Evolutionary conservation across 2,329 filamentous ascomycete species (phyloP), one percentile per base, ranked within the genome.

Genomic region (Myotisia sp.): DNA sequence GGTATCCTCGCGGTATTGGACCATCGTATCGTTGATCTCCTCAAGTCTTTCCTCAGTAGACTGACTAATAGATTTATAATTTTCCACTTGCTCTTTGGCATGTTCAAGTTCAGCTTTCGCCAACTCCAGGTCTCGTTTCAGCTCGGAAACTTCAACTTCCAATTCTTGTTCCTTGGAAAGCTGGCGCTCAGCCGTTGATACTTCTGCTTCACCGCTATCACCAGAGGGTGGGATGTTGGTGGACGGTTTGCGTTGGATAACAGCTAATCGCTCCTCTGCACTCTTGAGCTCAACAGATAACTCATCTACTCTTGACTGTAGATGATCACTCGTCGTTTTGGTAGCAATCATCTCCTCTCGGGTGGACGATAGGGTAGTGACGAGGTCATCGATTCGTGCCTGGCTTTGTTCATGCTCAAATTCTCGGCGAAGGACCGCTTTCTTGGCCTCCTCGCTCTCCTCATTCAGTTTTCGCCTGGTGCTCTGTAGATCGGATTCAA

Each of bases 381-480:
- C 79, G 29, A 98, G 71, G 49, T 95, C 87, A 45, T 98, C 87
- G 40, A 95, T 90, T 33, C 86, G 76, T 56, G 85, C 90, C 54
- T 93, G 84, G 33, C 72, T 76, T 53, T 95, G 84, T 44, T 84
- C 79, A 26, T 79, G 73, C 41, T 98, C 90, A 42, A 82, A 94
- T 50, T 95, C 87, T 48, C 92, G 85, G 37, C 87, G 76, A 33
- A 90, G 65, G 39, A 80, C 69, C 21, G 80, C 63, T 54, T 92
- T 87, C 65, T 86, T 92, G 44, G 68, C 73, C 43, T 92, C 86
- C 41, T 94, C 85, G 1, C 76, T 58, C 50, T 94, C 86, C 17
- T 84, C 75, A 2, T 78, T 74, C 2, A 95, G 67, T 55, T 86
- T 92, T 31, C 81, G 78, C 58, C 92, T 92, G 1, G 76, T 77